A percentile compares a stretch with the other conserved stretches of the same genome.
These are phyloP conservation scores for Flaveria trinervia DNA, from an alignment of 129 eudicot species.

Conservation along the genomic window DNA sequence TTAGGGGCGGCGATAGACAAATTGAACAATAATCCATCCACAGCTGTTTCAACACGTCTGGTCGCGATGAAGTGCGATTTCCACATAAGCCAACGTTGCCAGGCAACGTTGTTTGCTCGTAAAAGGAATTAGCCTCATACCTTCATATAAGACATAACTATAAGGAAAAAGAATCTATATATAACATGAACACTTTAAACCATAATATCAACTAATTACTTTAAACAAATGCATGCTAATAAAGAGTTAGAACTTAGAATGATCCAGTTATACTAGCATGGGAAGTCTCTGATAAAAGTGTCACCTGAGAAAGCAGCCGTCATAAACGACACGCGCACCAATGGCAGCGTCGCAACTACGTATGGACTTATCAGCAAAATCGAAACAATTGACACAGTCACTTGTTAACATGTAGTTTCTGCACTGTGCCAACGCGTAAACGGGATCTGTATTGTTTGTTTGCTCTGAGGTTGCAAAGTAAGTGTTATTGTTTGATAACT, in stretches of 20 bases:
- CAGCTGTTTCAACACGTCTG: neutral
- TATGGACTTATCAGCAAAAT: constrained; percentile 45
- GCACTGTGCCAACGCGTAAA: constrained; percentile 67
- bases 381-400: constrained; percentile 62
- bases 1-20: neutral
- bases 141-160: neutral
- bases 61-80: neutral
- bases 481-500: constrained; percentile 37
- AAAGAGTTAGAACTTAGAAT: too few species aligned
- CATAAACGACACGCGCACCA: constrained; percentile 68
- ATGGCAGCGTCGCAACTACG: constrained; percentile 59
- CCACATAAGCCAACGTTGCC: neutral
- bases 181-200: too few species aligned
- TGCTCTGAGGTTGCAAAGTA: constrained; percentile 58
- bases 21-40: neutral
- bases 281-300: neutral
- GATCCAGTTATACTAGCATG: too few species aligned
- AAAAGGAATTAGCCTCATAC: neutral
- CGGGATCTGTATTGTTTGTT: constrained; percentile 59
- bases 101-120: neutral
- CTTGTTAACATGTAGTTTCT: constrained; percentile 50
- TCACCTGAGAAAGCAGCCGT: constrained; percentile 80
- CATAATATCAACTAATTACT: too few species aligned
- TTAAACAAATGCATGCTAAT: neutral
- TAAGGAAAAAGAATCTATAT: neutral